These are phyloP conservation scores for Myxozyma neotropica DNA, from an alignment of 805 yeast species.

Conservation along the genomic window DNA sequence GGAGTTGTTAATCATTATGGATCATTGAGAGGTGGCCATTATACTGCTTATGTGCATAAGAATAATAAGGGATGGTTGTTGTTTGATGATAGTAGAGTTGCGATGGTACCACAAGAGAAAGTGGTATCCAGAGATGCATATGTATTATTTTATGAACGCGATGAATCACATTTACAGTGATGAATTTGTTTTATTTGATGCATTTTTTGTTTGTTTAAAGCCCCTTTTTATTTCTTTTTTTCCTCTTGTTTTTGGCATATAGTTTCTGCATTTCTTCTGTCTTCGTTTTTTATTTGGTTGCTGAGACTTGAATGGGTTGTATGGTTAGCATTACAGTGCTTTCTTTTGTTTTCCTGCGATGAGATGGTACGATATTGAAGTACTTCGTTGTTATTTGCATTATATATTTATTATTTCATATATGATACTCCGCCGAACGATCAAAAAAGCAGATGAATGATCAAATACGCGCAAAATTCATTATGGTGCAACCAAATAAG, in stretches of 20 bases:
- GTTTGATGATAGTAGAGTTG: conserved; percentile 78
- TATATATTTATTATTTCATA: too few relatives aligned
- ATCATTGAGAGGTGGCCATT: conserved; percentile 82
- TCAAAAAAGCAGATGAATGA: too few relatives aligned
- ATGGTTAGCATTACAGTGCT: background rate
- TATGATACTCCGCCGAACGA: background rate
- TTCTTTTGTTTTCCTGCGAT: background rate
- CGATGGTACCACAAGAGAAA: conserved; percentile 47
- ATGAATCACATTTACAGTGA: background rate
- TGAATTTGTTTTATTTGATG: background rate
- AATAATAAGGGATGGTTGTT: conserved; percentile 72
- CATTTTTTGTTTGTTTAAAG: background rate
- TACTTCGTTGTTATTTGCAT: background rate
- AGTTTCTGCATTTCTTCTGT: background rate
- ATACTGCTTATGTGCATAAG: conserved; percentile 77
- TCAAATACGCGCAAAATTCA: too few relatives aligned
- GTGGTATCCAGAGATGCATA: conserved; percentile 73
- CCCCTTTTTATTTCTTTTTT: background rate
- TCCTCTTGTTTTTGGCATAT: too few relatives aligned
- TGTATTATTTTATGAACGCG: conserved; percentile 64
- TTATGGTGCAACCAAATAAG: too few relatives aligned
- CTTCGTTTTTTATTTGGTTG: background rate
- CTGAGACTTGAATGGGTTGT: background rate
- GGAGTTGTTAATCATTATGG: conserved; percentile 89
- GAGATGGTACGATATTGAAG: background rate